Base-by-base conservation (phyloP, 129 eudicot species). In the Cynara cardunculus region DNA sequence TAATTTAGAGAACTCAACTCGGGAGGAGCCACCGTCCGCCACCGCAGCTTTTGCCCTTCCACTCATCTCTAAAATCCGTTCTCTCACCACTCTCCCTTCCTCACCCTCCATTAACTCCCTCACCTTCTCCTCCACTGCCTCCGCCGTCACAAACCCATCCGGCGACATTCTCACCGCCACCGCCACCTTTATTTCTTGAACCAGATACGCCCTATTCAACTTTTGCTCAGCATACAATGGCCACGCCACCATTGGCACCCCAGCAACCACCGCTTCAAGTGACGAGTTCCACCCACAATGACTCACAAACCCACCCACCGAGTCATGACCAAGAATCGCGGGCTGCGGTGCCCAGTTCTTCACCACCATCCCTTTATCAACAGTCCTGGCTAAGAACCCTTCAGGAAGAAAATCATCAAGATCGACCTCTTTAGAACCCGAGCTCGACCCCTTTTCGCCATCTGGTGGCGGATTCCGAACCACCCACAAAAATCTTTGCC, bases 401-500 rank as follows among this genome's bases (percentile, higher is more conserved):
- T 76, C 69, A 1, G 89, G 93, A 39, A 88, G 72, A 35, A 86
- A 30, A 25, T 3, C 34, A 62, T 86, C 81, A 9, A 88, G 61
- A 61, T 77, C 77, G 4, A 86, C 39, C 24, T 82, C 90, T 10
- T 82, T 65, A 24, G 71, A 86, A 4, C 82, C 75, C 7, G 75
- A 25, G 30, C 19, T 19, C 9, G 41, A 30, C 2, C 41, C 83
- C 3, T 49, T 37, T 35, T 71, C 25, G 7, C 80, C 88, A 2
- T 71, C 75, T 0, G 74, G 19, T 24, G 85, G 88, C 7, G 91
- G 93, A 69, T n/a, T n/a, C 0, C 91, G 83, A 28, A 90, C 90
- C 67, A 85, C 89, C 92, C 95, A 90, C 79, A 90, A 82, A 41
- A 90, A 90, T 59, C 88, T 84, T 11, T 83, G 87, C 22, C 71